Percentiles rank a stretch among this genome's conserved stretches.
Evolutionary conservation across 2,329 filamentous ascomycete genomes (phyloP).

Genomic region (Harringtonia lauricola): DNA sequence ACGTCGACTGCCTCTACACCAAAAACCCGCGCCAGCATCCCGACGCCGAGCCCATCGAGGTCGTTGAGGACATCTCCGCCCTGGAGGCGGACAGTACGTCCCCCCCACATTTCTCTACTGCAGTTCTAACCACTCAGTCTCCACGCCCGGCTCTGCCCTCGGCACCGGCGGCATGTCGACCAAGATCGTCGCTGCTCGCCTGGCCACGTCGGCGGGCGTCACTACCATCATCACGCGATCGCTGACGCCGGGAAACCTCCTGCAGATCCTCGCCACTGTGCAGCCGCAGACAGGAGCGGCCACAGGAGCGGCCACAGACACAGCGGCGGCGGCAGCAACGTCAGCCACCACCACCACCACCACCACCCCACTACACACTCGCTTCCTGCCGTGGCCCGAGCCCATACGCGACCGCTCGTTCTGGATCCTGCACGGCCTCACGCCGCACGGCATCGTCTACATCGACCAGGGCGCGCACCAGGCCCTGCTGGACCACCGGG

Average conservation of each 20-base stretch:
- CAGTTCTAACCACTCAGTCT: slow-evolving; percentile 44
- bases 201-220: slow-evolving; percentile 89
- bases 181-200: slow-evolving; percentile 85
- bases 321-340: slow-evolving; percentile 8
- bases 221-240: slow-evolving; percentile 93
- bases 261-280: slow-evolving; percentile 73
- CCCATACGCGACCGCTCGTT: slow-evolving; percentile 92
- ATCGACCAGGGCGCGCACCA: slow-evolving; percentile 83
- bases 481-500: slow-evolving; percentile 73
- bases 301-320: not conserved
- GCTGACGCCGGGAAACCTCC: slow-evolving; percentile 86
- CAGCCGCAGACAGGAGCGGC: slow-evolving; percentile 33
- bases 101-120: not conserved
- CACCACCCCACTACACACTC: slow-evolving; percentile 68
- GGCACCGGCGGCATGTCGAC: slow-evolving; percentile 97
- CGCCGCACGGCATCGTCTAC: slow-evolving; percentile 81
- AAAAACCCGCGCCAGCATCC: slow-evolving; percentile 82
- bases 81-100: slow-evolving; percentile 66
- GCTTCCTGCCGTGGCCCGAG: slow-evolving; percentile 74
- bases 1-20: slow-evolving; percentile 95
- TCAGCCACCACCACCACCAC: slow-evolving; percentile 13
- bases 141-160: slow-evolving; percentile 74
- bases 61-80: slow-evolving; percentile 77
- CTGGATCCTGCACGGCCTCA: slow-evolving; percentile 89
- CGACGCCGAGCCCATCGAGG: slow-evolving; percentile 80